phyloP scores from a whole-genome alignment of 306 rosid genomes.

The Corylus americana region DNA sequence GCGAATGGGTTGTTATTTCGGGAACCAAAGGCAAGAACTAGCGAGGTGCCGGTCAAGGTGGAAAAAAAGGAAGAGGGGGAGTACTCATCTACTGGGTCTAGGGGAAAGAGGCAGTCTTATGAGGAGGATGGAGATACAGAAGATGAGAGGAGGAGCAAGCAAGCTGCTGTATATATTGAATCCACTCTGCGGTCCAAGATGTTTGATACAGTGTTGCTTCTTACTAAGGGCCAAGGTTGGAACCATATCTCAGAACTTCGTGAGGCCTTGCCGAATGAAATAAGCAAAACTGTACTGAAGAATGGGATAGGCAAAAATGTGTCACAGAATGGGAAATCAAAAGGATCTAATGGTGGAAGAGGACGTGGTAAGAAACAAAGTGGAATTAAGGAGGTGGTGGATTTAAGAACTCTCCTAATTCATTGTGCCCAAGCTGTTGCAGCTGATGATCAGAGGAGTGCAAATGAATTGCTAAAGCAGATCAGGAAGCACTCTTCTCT shows the following conservation, averaged over 20 bases:
- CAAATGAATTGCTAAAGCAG: constrained; percentile 67
- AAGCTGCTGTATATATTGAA: constrained; percentile 67
- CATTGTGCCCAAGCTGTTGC: constrained; percentile 94
- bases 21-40: constrained; percentile 25
- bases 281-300: constrained; percentile 30
- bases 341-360: constrained; percentile 45
- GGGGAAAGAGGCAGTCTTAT: constrained; percentile 58
- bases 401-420: constrained; percentile 79
- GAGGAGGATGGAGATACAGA: constrained; percentile 52
- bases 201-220: constrained; percentile 67
- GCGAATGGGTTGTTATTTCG: constrained; percentile 26
- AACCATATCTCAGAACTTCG: constrained; percentile 48
- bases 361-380: constrained; percentile 72
- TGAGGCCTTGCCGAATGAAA: constrained; percentile 54
- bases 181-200: constrained; percentile 56
- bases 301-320: constrained; percentile 30
- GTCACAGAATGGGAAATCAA: constrained; percentile 48
- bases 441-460: constrained; percentile 76
- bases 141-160: constrained; percentile 77
- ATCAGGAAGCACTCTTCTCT: constrained; percentile 71
- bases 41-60: constrained; percentile 40
- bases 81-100: constrained; percentile 31
- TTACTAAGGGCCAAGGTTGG: constrained; percentile 51
- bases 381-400: constrained; percentile 71
- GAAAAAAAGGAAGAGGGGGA: constrained; percentile 48